Conservation (phyloP, 2,329 filamentous ascomycete genomes). For the Alternaria metachromatica region DNA sequence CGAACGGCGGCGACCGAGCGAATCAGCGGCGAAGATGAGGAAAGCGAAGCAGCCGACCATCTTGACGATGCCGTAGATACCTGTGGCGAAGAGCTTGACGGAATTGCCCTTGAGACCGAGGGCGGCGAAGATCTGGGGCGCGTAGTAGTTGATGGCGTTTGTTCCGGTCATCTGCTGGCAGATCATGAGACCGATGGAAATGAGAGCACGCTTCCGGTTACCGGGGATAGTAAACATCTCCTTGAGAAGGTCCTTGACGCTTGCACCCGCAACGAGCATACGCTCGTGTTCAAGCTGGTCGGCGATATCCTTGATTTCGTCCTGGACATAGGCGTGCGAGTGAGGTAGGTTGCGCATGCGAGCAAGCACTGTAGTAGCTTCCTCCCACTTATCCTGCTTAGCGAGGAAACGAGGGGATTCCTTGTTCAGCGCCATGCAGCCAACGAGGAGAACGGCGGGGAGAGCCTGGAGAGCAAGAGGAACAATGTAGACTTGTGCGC, state of each 20-base stretch:
- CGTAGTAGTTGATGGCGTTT: slow-evolving; percentile 65
- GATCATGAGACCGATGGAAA: slow-evolving; percentile 69
- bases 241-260: slow-evolving; percentile 49
- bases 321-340: slow-evolving; percentile 45
- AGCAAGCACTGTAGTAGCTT: slow-evolving; percentile 64
- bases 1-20: slow-evolving; percentile 68
- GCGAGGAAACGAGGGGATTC: slow-evolving; percentile 74
- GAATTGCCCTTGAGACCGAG: slow-evolving; percentile 66
- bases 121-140: slow-evolving; percentile 71
- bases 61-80: slow-evolving; percentile 76
- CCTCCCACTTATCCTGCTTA: slow-evolving; percentile 71
- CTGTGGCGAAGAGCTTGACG: slow-evolving; percentile 72
- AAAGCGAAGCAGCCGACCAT: slow-evolving; percentile 69
- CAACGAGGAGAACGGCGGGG: slow-evolving; percentile 66
- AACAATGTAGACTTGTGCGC: slow-evolving; percentile 63
- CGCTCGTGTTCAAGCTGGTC: slow-evolving; percentile 61
- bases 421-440: slow-evolving; percentile 68
- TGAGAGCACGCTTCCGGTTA: slow-evolving; percentile 67
- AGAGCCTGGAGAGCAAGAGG: slow-evolving; percentile 70
- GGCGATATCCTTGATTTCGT: slow-evolving; percentile 46
- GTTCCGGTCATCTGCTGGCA: slow-evolving; percentile 76
- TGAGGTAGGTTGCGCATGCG: slow-evolving; percentile 61
- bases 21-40: slow-evolving; percentile 71
- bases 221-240: slow-evolving; percentile 55
- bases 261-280: slow-evolving; percentile 60